Conservation (phyloP, 2,329 filamentous ascomycete genomes). For the Paecilomyces fulvus region DNA sequence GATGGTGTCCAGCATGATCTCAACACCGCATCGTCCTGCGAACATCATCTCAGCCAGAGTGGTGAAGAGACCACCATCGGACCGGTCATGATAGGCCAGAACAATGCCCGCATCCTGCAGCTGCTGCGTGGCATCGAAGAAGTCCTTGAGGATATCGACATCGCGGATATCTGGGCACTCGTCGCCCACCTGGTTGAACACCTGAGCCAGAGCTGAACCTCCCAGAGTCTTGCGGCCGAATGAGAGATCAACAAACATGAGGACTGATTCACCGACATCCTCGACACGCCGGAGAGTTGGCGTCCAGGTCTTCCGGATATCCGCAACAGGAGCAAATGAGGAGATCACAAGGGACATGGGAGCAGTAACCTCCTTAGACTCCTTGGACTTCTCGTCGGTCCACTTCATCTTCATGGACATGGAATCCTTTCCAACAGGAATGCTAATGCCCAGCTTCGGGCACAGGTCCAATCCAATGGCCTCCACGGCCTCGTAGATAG, state of each 20-base stretch:
- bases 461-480: constrained; percentile 91
- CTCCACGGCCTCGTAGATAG: constrained; percentile 85
- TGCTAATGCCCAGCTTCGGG: constrained; percentile 79
- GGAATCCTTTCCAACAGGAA: constrained; percentile 95
- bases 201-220: constrained; percentile 84
- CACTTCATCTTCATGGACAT: constrained; percentile 99
- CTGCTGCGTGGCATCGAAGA: constrained; percentile 74
- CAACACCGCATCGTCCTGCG: constrained; percentile 79
- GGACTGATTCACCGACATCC: constrained; percentile 78
- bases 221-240: constrained; percentile 73
- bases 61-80: constrained; percentile 85
- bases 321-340: constrained; percentile 75
- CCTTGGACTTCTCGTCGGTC: constrained; percentile 60
- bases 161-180: constrained; percentile 81
- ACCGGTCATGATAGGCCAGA: constrained; percentile 89
- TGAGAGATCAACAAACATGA: constrained; percentile 88
- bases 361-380: constrained; percentile 78
- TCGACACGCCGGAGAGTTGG: constrained; percentile 74
- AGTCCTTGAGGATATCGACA: constrained; percentile 72
- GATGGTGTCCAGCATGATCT: constrained; percentile 69
- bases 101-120: constrained; percentile 63
- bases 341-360: constrained; percentile 88
- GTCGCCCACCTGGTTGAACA: constrained; percentile 76
- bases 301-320: constrained; percentile 85
- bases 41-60: constrained; percentile 97